A percentile compares a stretch with the other conserved stretches of the same genome.
Conservation (phyloP, 2,329 filamentous ascomycete species). For the Akanthomyces dipterigenus region DNA sequence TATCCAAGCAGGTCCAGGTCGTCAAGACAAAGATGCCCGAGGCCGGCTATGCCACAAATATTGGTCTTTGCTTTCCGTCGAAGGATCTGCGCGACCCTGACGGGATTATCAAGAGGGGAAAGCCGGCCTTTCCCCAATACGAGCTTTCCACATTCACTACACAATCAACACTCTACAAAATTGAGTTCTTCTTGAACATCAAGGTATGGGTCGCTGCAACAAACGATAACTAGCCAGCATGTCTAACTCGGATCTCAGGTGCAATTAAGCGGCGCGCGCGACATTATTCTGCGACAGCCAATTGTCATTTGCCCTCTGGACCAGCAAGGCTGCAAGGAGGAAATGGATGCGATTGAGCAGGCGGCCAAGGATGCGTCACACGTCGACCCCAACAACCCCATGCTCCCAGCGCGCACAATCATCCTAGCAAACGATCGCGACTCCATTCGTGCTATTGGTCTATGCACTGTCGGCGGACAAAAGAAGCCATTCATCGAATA, state of each 20-base stretch:
- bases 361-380: conserved; percentile 87
- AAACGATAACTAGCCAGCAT: neutral
- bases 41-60: conserved; percentile 84
- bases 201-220: conserved; percentile 54
- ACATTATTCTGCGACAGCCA: conserved; percentile 82
- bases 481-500: conserved; percentile 62
- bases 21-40: conserved; percentile 84
- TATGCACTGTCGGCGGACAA: conserved; percentile 57
- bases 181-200: conserved; percentile 92
- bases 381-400: conserved; percentile 81
- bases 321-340: conserved; percentile 91
- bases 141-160: conserved; percentile 88
- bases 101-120: conserved; percentile 78
- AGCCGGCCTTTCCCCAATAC: conserved; percentile 83
- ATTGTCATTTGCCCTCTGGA: conserved; percentile 96
- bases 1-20: conserved; percentile 75
- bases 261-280: conserved; percentile 76
- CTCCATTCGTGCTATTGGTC: conserved; percentile 52
- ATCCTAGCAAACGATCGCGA: conserved; percentile 69
- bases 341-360: conserved; percentile 97
- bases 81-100: conserved; percentile 83
- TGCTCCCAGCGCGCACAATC: conserved; percentile 81
- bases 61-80: conserved; percentile 83
- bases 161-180: conserved; percentile 90
- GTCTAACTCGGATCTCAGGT: conserved; percentile 49